Conservation (phyloP, 305 asterid species). For the Rubia occidens region DNA sequence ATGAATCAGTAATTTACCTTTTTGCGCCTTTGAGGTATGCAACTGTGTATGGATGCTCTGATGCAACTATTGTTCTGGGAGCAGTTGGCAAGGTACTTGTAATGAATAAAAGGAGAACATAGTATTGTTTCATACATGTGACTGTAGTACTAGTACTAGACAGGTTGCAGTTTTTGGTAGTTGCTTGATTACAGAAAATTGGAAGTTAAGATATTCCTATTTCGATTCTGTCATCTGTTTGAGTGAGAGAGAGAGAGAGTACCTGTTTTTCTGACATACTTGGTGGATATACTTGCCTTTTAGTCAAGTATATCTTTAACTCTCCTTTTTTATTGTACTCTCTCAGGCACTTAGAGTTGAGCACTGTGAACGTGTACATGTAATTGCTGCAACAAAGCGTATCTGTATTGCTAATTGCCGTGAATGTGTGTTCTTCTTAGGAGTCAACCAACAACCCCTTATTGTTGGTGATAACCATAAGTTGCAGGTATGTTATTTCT, state of each 20-base stretch:
- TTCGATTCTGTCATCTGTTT: neutral
- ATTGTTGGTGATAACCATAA: slow-evolving; percentile 97
- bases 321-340: slow-evolving; percentile 14
- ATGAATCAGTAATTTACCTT: slow-evolving; percentile 87
- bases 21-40: slow-evolving; percentile 90
- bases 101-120: neutral
- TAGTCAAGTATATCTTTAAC: neutral
- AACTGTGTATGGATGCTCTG: slow-evolving; percentile 94
- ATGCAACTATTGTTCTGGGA: slow-evolving; percentile 92
- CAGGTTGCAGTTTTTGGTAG: neutral
- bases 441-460: slow-evolving; percentile 84
- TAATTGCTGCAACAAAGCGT: slow-evolving; percentile 80
- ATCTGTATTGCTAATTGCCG: slow-evolving; percentile 95
- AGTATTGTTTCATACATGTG: neutral
- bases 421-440: slow-evolving; percentile 88
- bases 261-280: neutral
- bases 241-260: neutral
- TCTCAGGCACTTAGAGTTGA: slow-evolving; percentile 91
- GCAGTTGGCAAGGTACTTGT: slow-evolving; percentile 94
- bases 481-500: slow-evolving; percentile 53
- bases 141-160: neutral
- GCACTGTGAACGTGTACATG: slow-evolving; percentile 97
- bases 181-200: neutral
- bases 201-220: neutral
- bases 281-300: neutral